A percentile compares a stretch with the other conserved stretches of the same genome.
Evolutionary conservation across 768 basidiomycete species (phyloP).

Genomic region (Calocybe gangraenosa): DNA sequence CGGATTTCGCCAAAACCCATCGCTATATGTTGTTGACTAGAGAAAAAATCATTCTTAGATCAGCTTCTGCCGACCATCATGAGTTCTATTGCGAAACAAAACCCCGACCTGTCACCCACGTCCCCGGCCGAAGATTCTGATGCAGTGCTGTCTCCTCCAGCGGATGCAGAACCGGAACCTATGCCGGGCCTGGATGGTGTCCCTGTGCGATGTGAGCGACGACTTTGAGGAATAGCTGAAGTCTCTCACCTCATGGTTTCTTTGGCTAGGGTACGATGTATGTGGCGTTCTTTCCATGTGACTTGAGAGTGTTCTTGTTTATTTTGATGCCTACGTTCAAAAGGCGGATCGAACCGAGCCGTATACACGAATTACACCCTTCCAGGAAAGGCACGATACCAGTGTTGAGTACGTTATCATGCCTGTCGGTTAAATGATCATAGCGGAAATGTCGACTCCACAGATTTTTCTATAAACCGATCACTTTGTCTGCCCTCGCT

Average conservation of each 20-base stretch:
- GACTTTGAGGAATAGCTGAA: background rate
- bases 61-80: slow-evolving; percentile 23
- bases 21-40: slow-evolving; percentile 6
- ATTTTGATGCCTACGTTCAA: slow-evolving; percentile 15
- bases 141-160: slow-evolving; percentile 37
- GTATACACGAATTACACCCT: slow-evolving; percentile 79
- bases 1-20: slow-evolving; percentile 10
- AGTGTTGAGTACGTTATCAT: slow-evolving; percentile 64
- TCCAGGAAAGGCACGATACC: slow-evolving; percentile 80
- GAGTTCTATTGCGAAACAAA: slow-evolving; percentile 24
- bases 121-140: slow-evolving; percentile 68
- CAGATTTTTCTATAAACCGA: slow-evolving; percentile 87
- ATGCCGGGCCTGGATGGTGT: slow-evolving; percentile 67
- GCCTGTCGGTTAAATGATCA: slow-evolving; percentile 7
- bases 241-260: slow-evolving; percentile 13
- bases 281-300: slow-evolving; percentile 29
- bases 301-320: slow-evolving; percentile 17
- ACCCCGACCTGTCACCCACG: slow-evolving; percentile 36
- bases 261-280: slow-evolving; percentile 75
- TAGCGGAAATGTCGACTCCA: slow-evolving; percentile 9
- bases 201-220: slow-evolving; percentile 77
- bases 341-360: slow-evolving; percentile 83
- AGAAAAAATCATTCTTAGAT: slow-evolving; percentile 11
- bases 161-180: slow-evolving; percentile 59
- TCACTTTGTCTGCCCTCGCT: slow-evolving; percentile 73